Conservation (phyloP, 2,329 filamentous ascomycete genomes). For the Conoideocrella luteorostrata region DNA sequence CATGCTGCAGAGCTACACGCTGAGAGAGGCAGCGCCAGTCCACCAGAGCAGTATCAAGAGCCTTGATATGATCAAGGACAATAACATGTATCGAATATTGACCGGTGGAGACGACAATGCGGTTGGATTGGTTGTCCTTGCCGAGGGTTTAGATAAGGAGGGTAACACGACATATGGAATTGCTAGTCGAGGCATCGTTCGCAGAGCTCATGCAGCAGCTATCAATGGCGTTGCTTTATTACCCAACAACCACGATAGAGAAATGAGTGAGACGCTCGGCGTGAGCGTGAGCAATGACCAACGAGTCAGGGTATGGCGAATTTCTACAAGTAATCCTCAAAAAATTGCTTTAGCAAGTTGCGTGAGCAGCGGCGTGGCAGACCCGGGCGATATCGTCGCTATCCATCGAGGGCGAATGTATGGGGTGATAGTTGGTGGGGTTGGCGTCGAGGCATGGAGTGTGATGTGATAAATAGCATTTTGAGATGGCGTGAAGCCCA, state of each 20-base stretch:
- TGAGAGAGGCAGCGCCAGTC: slow-evolving; percentile 36
- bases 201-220: slow-evolving; percentile 63
- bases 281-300: slow-evolving; percentile 56
- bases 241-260: slow-evolving; percentile 9
- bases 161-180: slow-evolving; percentile 15
- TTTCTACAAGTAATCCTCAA: slow-evolving; percentile 18
- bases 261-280: slow-evolving; percentile 18
- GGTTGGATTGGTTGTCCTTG: slow-evolving; percentile 48
- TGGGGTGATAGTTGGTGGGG: slow-evolving; percentile 35
- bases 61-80: slow-evolving; percentile 37
- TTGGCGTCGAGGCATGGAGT: slow-evolving; percentile 41
- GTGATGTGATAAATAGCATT: background rate
- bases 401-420: slow-evolving; percentile 16
- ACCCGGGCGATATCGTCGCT: slow-evolving; percentile 46
- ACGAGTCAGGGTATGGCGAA: slow-evolving; percentile 48
- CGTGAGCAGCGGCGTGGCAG: slow-evolving; percentile 53
- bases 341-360: slow-evolving; percentile 39
- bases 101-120: slow-evolving; percentile 89
- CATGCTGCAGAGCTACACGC: slow-evolving; percentile 14
- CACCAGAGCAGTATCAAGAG: slow-evolving; percentile 81
- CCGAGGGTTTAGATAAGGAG: slow-evolving; percentile 10
- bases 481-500: background rate
- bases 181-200: slow-evolving; percentile 19
- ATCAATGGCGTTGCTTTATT: slow-evolving; percentile 52
- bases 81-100: slow-evolving; percentile 44